Base-by-base conservation (phyloP, 371 early-diverging fungal genomes). In the Parasitella parasitica region DNA sequence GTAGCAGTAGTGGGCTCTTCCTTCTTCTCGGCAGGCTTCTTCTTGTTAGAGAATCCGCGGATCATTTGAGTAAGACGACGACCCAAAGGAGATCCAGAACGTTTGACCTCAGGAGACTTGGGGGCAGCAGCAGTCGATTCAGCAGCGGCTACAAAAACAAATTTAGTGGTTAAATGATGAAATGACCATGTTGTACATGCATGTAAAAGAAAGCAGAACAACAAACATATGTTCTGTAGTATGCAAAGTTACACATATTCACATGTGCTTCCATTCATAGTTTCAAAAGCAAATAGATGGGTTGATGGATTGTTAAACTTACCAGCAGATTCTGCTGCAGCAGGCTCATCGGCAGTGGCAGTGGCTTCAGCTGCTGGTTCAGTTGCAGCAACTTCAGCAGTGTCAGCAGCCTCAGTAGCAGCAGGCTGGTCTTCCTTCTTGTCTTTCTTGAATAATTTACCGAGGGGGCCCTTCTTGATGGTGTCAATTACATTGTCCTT, bases 21-120 rank as follows among this genome's bases (percentile, higher is more conserved):
- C 58, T 71, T 65, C 67, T 65, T 67, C n/a, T 54, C 54, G 58
- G 57, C 36, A 16, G 61, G 34, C 53, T 64, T 61, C 62, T 71
- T 69, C 36, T 71, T 78, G 58, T 54, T 57, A 43, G 67, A 61
- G 54, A 72, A 61, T 13, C 61, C 60, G 35, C 76, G 74, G 49
- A 76, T 61, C 32, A 76, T 66, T 57, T 76, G 74, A 28, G 79
- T 76, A 43, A 79, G 49, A 64, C 76, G 71, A 66, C 79, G 79
- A 13, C 79, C 71, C 37, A 78, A 64, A 49, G 71, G 75, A 16
- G 73, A 69, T 12, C 69, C 62, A 54, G 78, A 26, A 43, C 70
- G 75, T 48, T 75, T 66, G 32, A 53, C 54, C 53, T 62, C 63
- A 30, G 54, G 18, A n/a, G 55, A 49, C 52, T 57, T 52, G 38